Evolutionary conservation across 2,329 filamentous ascomycete species (phyloP).

Genomic region (Botrytis deweyae): DNA sequence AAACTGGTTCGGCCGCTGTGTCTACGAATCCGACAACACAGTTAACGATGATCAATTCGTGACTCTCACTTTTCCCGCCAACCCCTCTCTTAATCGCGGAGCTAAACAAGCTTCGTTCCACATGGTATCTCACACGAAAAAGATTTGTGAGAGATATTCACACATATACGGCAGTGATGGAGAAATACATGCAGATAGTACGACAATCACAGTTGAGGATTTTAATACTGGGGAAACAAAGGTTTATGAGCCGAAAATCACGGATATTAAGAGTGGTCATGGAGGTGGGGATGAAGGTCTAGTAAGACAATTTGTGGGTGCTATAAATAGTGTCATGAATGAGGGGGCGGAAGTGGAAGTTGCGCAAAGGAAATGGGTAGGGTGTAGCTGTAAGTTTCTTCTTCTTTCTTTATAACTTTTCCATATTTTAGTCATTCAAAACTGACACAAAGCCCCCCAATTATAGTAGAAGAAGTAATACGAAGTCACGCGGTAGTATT

Average conservation of each 20-base stretch:
- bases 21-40: constrained; percentile 89
- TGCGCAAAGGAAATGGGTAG: constrained; percentile 74
- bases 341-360: constrained; percentile 61
- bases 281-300: constrained; percentile 81
- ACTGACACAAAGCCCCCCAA: neutral
- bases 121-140: constrained; percentile 88
- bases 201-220: constrained; percentile 71
- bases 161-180: constrained; percentile 83
- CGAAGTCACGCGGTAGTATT: constrained; percentile 91
- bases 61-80: constrained; percentile 69
- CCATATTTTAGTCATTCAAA: neutral
- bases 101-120: constrained; percentile 88
- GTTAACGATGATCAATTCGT: constrained; percentile 93
- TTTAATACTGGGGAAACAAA: constrained; percentile 57
- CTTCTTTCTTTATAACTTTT: neutral
- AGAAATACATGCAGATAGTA: constrained; percentile 82
- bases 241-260: constrained; percentile 59
- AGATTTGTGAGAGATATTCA: constrained; percentile 82
- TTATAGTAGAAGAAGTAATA: constrained; percentile 72
- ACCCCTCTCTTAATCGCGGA: constrained; percentile 41
- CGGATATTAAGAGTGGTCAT: constrained; percentile 55
- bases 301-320: constrained; percentile 76
- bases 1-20: constrained; percentile 91
- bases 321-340: constrained; percentile 77
- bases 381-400: constrained; percentile 56